Percentiles rank a stretch among this genome's conserved stretches.
Evolutionary conservation across 2,329 filamentous ascomycete species (phyloP).

Genomic region (Diaporthe vaccinii): DNA sequence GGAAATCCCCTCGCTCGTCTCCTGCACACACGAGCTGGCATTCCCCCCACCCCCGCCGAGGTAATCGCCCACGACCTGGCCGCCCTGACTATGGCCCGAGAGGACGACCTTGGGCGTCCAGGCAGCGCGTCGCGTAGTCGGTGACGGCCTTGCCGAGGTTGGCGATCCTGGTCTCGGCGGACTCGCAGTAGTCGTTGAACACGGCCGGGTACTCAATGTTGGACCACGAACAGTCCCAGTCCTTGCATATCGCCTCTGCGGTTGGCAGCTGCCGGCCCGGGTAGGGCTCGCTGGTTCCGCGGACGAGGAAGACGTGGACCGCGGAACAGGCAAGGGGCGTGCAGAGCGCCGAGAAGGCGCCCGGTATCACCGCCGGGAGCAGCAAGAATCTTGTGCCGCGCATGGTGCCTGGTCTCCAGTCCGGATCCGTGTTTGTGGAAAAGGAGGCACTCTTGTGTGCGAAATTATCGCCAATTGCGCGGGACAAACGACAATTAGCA

Average conservation of each 20-base stretch:
- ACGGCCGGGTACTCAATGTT: constrained; percentile 33
- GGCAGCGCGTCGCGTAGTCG: constrained; percentile 46
- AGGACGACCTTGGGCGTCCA: constrained; percentile 56
- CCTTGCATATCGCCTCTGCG: constrained; percentile 32
- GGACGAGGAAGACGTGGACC: constrained; percentile 38
- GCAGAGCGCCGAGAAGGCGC: constrained; percentile 16
- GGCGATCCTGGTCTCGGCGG: constrained; percentile 17
- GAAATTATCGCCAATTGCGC: background rate
- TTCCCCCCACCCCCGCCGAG: constrained; percentile 35
- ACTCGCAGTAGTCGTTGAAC: constrained; percentile 34
- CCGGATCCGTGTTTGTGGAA: background rate
- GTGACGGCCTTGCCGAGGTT: constrained; percentile 32
- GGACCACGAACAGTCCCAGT: constrained; percentile 27
- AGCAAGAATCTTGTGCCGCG: background rate
- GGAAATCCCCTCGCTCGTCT: constrained; percentile 26
- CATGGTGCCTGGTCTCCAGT: background rate
- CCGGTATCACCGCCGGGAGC: constrained; percentile 5
- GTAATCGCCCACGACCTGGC: constrained; percentile 45
- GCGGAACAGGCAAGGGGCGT: constrained; percentile 11
- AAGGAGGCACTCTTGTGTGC: background rate
- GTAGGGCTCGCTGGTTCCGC: constrained; percentile 35
- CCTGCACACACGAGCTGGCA: constrained; percentile 12
- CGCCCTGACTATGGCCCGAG: constrained; percentile 54
- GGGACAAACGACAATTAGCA: background rate
- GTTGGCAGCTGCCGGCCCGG: constrained; percentile 34